Conservation (phyloP, 2,329 filamentous ascomycete genomes). For the Dothideomycetes sp. region DNA sequence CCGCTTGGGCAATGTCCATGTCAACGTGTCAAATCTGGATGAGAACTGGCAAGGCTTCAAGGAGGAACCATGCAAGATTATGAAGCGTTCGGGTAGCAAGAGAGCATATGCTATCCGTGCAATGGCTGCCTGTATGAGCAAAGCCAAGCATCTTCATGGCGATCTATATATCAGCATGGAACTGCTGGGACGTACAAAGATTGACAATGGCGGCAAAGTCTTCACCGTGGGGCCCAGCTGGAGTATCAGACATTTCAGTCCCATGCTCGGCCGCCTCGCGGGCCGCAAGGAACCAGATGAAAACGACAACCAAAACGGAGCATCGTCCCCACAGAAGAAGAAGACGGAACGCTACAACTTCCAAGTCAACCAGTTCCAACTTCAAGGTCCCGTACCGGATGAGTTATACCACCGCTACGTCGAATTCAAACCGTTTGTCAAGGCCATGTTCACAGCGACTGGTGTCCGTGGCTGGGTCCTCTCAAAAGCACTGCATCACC, state of each 20-base stretch:
- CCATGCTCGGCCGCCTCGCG: constrained; percentile 73
- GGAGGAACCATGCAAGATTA: constrained; percentile 58
- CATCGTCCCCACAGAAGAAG: constrained; percentile 41
- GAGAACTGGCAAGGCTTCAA: constrained; percentile 61
- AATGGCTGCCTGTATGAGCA: constrained; percentile 53
- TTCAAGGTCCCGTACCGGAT: constrained; percentile 71
- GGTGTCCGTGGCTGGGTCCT: constrained; percentile 72
- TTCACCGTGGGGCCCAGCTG: constrained; percentile 71
- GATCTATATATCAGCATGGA: constrained; percentile 64
- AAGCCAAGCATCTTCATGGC: constrained; percentile 58
- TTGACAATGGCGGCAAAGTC: constrained; percentile 53
- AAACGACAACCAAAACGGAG: constrained; percentile 21
- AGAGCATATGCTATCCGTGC: constrained; percentile 70
- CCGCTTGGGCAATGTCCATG: constrained; percentile 73
- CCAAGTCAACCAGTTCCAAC: constrained; percentile 84
- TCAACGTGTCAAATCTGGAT: constrained; percentile 51
- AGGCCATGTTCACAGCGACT: constrained; percentile 72
- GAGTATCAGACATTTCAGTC: constrained; percentile 80
- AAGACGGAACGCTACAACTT: constrained; percentile 63
- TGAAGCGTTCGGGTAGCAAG: constrained; percentile 80
- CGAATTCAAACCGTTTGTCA: constrained; percentile 84
- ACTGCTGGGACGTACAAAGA: constrained; percentile 65
- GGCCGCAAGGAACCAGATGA: constrained; percentile 52
- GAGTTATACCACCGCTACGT: constrained; percentile 85
- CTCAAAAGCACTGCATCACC: constrained; percentile 79